These are phyloP conservation scores for Stellera chamaejasme DNA, from an alignment of 345 rosid species.

Conservation along the genomic window DNA sequence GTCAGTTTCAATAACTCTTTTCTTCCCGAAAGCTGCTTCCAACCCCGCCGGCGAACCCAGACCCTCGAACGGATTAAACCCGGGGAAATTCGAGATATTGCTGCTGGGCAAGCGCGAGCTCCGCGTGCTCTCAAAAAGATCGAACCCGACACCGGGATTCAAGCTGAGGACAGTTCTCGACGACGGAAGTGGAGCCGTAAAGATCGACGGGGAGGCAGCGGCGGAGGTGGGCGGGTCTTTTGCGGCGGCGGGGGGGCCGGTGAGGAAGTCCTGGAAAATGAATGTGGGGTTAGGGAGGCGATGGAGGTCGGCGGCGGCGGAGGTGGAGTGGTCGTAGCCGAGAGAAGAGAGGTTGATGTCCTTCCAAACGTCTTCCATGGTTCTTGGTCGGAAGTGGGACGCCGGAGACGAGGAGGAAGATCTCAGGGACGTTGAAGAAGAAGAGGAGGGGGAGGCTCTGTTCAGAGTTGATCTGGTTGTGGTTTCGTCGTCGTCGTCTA, in stretches of 20 bases:
- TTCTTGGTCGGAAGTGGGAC: constrained; percentile 10
- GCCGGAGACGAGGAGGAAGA: constrained; percentile 5
- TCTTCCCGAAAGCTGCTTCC: constrained; percentile 26
- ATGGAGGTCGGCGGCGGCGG: constrained; percentile 18
- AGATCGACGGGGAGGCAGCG: constrained; percentile 4
- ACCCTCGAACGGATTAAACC: constrained; percentile 27
- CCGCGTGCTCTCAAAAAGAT: constrained; percentile 33
- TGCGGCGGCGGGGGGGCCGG: constrained; percentile 26
- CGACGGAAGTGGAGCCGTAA: constrained; percentile 19
- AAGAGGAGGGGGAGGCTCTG: constrained; percentile 2
- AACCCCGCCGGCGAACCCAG: constrained; percentile 24
- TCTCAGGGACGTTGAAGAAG: constrained; percentile 6
- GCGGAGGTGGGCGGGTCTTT: constrained; percentile 21
- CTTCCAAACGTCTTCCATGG: constrained; percentile 88
- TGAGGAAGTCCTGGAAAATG: constrained; percentile 63
- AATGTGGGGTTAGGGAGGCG: constrained; percentile 25
- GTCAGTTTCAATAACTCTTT: constrained; percentile 40
- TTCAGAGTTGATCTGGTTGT: neutral
- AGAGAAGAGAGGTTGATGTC: constrained; percentile 55
- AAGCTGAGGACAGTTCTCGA: constrained; percentile 56
- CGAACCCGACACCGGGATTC: constrained; percentile 44
- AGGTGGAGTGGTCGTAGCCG: constrained; percentile 14
- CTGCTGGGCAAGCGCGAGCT: constrained; percentile 23
- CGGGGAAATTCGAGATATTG: constrained; percentile 18
- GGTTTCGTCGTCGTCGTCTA: neutral